phyloP scores from a whole-genome alignment of 129 eudicot species.

The Flaveria linearis region DNA sequence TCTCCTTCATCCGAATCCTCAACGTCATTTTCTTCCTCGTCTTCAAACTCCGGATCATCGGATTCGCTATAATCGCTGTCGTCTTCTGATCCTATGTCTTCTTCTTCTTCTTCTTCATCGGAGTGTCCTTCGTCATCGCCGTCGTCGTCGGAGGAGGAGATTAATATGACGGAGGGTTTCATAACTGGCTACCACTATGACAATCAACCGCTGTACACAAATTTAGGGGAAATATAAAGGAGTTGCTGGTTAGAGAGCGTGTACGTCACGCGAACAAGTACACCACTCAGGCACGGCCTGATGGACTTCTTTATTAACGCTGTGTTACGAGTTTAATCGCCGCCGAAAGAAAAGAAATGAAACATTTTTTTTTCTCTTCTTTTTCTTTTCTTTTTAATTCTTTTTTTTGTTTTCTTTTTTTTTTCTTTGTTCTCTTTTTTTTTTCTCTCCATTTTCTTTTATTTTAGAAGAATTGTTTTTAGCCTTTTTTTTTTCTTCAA shows the following conservation, averaged over 20 bases:
- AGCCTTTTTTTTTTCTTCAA: too few species aligned
- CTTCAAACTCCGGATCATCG: slow-evolving; percentile 25
- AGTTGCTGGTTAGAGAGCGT: slow-evolving; percentile 18
- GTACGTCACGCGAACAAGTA: slow-evolving; percentile 17
- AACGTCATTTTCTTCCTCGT: slow-evolving; percentile 33
- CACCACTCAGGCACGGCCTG: too few species aligned
- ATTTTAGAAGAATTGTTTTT: too few species aligned
- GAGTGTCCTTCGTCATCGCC: slow-evolving; percentile 12
- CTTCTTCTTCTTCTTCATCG: slow-evolving; percentile 33
- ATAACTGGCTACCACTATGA: slow-evolving; percentile 33
- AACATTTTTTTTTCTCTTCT: too few species aligned
- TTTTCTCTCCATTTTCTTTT: too few species aligned
- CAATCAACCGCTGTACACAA: slow-evolving; percentile 17
- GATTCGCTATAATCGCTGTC: slow-evolving; percentile 30
- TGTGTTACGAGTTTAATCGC: too few species aligned
- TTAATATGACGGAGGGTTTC: slow-evolving; percentile 44
- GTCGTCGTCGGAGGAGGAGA: slow-evolving; percentile 33
- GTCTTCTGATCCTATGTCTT: slow-evolving; percentile 32
- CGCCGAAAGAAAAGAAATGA: too few species aligned
- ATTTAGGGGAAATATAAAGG: slow-evolving; percentile 19
- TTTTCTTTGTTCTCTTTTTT: too few species aligned
- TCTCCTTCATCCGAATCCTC: slow-evolving; percentile 28
- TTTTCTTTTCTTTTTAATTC: too few species aligned
- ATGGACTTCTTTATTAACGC: too few species aligned
- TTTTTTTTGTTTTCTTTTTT: too few species aligned